phyloP scores from a whole-genome alignment of 805 yeast genomes.

The Candida taoyuanica region DNA sequence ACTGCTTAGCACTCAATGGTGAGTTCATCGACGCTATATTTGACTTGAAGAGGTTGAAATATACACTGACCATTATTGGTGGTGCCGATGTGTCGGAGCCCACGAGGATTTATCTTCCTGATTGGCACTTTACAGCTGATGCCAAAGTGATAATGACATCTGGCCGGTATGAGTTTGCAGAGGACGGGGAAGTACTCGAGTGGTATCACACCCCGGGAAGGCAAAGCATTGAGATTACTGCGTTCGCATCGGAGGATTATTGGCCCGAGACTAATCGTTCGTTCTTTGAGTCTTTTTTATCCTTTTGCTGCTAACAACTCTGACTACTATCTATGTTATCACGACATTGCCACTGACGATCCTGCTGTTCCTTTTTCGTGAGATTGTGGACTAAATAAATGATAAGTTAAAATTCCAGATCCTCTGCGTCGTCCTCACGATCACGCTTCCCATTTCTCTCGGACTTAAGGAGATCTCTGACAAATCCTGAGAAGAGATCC shows the following conservation, averaged over 20 bases:
- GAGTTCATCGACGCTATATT: conserved; percentile 50
- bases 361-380: conserved; percentile 1
- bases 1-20: conserved; percentile 63
- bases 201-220: conserved; percentile 61
- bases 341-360: conserved; percentile 1
- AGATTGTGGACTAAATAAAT: not conserved
- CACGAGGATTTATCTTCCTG: conserved; percentile 65
- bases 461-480: conserved; percentile 49
- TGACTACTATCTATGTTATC: not conserved
- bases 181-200: conserved; percentile 47
- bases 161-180: conserved; percentile 53
- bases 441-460: conserved; percentile 43
- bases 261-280: conserved; percentile 3
- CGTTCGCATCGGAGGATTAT: conserved; percentile 2
- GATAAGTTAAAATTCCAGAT: conserved; percentile 11
- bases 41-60: conserved; percentile 45
- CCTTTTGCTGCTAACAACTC: conserved; percentile 9
- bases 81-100: conserved; percentile 32
- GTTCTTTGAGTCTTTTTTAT: conserved; percentile 11
- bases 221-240: conserved; percentile 30
- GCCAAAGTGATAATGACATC: conserved; percentile 46
- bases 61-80: conserved; percentile 42
- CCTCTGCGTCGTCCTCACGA: conserved; percentile 29
- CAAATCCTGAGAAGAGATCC: conserved; percentile 60
- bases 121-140: conserved; percentile 58